Conservation (phyloP, 257 asterid species). For the Misopates orontium region DNA sequence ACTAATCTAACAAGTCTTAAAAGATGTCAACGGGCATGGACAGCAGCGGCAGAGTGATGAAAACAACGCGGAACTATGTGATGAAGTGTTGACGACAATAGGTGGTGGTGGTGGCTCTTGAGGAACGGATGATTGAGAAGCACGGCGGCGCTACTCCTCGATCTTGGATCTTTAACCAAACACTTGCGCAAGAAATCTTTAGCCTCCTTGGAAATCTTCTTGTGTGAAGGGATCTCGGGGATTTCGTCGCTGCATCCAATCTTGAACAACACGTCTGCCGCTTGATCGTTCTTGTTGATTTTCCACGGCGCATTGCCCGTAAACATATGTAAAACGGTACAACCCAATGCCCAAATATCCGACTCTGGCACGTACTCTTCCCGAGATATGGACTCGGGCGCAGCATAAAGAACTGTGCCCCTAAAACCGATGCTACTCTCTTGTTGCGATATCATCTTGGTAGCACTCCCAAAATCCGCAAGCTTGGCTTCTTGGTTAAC, state of each 20-base stretch:
- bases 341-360: constrained; percentile 33
- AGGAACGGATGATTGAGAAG: constrained; percentile 8
- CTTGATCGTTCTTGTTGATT: background rate
- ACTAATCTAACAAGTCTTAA: no score
- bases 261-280: constrained; percentile 4
- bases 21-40: no score
- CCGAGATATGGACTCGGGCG: constrained; percentile 27
- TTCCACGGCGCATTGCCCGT: constrained; percentile 7
- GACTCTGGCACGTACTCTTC: constrained; percentile 23
- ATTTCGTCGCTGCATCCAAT: background rate
- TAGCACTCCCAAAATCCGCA: constrained; percentile 30
- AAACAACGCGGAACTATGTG: no score
- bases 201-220: background rate
- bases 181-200: no score
- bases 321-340: constrained; percentile 21
- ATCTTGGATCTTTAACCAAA: no score
- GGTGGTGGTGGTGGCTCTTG: background rate
- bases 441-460: no score
- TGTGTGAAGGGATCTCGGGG: constrained; percentile 1
- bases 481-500: constrained; percentile 20
- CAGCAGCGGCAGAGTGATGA: no score
- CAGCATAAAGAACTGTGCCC: constrained; percentile 33
- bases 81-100: background rate
- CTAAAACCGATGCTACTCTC: constrained; percentile 20
- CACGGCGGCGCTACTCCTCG: background rate